Evolutionary conservation across 257 asterid species (phyloP).

Genomic region (Mitragyna speciosa): DNA sequence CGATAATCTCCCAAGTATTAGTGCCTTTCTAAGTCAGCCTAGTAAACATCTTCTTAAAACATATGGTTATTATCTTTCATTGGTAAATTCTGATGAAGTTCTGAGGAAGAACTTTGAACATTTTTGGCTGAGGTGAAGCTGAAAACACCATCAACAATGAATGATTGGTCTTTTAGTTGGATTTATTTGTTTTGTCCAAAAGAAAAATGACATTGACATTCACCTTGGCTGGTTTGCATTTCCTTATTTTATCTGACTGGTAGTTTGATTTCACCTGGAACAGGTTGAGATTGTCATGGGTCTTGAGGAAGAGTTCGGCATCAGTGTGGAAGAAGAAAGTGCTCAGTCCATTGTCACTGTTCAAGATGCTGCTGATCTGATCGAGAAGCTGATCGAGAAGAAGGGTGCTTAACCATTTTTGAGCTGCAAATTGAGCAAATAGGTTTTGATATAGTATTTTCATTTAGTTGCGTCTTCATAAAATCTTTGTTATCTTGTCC

Average conservation of each 20-base stretch:
- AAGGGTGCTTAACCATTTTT: conserved; percentile 34
- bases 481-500: conserved; percentile 7
- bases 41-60: background rate
- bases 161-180: background rate
- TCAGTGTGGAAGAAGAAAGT: conserved; percentile 82
- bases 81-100: background rate
- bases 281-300: conserved; percentile 97
- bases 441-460: conserved; percentile 26
- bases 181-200: background rate
- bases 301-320: conserved; percentile 90
- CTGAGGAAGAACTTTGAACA: background rate
- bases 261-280: background rate
- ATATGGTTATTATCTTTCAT: background rate
- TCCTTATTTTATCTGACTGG: background rate
- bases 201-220: background rate
- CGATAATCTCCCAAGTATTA: background rate
- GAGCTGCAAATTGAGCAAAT: conserved; percentile 6
- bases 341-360: conserved; percentile 83
- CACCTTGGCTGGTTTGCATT: background rate
- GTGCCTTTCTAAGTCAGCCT: background rate
- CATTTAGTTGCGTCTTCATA: conserved; percentile 18
- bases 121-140: background rate
- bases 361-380: conserved; percentile 89
- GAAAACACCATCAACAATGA: background rate
- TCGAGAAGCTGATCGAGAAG: conserved; percentile 61